These are phyloP conservation scores for Lachancea sp. DNA, from an alignment of 805 yeast species.

Conservation along the genomic window DNA sequence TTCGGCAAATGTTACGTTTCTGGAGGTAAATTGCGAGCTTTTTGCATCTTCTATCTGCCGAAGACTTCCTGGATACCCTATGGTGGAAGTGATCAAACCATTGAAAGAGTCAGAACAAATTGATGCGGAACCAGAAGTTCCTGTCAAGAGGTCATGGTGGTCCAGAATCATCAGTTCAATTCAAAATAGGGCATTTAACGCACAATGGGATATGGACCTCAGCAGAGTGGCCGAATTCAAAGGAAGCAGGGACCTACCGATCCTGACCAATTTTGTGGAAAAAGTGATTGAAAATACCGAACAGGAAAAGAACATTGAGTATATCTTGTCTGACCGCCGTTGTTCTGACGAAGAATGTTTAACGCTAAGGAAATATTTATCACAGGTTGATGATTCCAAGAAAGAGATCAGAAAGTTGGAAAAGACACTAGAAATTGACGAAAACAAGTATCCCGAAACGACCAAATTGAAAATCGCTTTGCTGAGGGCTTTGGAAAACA, in stretches of 20 bases:
- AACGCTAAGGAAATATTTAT: conserved; percentile 14
- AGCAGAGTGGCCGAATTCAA: conserved; percentile 48
- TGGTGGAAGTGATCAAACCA: conserved; percentile 50
- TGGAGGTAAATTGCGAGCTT: conserved; percentile 31
- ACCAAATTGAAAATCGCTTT: conserved; percentile 1
- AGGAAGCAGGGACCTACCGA: conserved; percentile 45
- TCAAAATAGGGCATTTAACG: conserved; percentile 10
- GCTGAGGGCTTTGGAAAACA: not conserved
- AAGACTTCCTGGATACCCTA: conserved; percentile 52
- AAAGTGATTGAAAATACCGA: conserved; percentile 19
- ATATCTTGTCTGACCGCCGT: conserved; percentile 36
- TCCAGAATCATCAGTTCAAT: conserved; percentile 1
- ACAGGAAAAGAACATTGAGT: conserved; percentile 8
- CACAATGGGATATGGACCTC: conserved; percentile 20
- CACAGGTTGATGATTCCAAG: conserved; percentile 29
- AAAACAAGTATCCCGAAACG: conserved; percentile 1
- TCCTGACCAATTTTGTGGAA: conserved; percentile 47
- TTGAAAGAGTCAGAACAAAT: conserved; percentile 1
- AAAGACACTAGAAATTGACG: conserved; percentile 15
- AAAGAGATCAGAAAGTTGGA: conserved; percentile 29
- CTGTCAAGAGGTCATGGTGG: conserved; percentile 4
- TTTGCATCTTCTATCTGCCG: conserved; percentile 29
- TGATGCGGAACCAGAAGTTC: not conserved
- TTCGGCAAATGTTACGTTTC: conserved; percentile 18
- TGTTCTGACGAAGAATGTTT: conserved; percentile 31